Base-by-base conservation (phyloP, 2,329 filamentous ascomycete species). In the Aspergillus sp. region DNA sequence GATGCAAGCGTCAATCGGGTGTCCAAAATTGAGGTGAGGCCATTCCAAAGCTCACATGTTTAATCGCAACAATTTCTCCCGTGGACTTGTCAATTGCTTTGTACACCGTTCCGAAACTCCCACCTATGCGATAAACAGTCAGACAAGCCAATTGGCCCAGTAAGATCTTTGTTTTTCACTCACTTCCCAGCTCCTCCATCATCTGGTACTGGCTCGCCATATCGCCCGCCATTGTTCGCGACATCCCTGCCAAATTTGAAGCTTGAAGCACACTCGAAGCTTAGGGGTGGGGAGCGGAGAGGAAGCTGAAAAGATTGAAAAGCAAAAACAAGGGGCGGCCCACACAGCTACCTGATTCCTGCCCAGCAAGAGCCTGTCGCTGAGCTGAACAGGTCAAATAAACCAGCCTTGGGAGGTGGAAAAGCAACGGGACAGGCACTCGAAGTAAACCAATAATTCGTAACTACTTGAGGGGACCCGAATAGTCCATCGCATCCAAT, bases 51-150 rank as follows among this genome's bases (percentile, higher is more conserved):
- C 89, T 70, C 81, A 95, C 92, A 81, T 96, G 91, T 78, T 99
- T 99, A 76, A 99, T 95, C 32, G 95, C 95, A 53, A 98, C 95
- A 41, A 93, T 89, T 68, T 97, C 92, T 63, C 93, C 93, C 1
- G 93, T 97, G 26, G 86, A 81, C 72, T 88, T 91, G 69, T 98
- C 92, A 70, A 97, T 93, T 50, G 92, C 95, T 75, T 97, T 97
- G 83, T 96, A 99, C 32, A 99, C 95, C 44, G 93, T 87, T 56
- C 95, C 95, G 74, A 99, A 99, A 74, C 93, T 97, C 58, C 93
- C 93, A 76, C 91, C 91, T 96, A 50, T 39, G 41, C n/a, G 30
- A 49, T 30, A 48, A 47, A 20, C 34, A 30, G 48, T 65, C 43
- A 68, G 67, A 58, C 42, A 49, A 50, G 51, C 30, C 36, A 53